phyloP scores from a whole-genome alignment of 192 early-diverging fungal species.

The Phlyctochytrium arcticum region DNA sequence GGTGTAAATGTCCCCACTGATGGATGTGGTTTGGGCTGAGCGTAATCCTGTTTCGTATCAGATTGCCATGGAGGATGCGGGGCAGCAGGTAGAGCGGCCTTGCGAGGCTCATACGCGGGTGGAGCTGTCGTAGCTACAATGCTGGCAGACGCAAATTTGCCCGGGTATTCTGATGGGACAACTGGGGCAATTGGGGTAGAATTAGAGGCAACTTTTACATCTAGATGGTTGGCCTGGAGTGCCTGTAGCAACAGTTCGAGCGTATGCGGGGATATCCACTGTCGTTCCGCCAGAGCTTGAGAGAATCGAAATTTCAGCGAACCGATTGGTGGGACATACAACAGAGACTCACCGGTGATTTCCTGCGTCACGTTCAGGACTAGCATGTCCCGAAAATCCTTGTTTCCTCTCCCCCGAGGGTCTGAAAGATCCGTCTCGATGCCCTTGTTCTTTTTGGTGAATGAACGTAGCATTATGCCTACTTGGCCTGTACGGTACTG shows the following conservation, averaged over 20 bases:
- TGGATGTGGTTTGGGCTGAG: neutral
- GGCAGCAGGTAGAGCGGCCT: neutral
- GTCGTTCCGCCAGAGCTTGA: neutral
- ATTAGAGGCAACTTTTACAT: too few relatives aligned
- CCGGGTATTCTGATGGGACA: too few relatives aligned
- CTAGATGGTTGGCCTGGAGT: neutral
- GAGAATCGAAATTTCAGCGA: neutral
- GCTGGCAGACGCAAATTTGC: neutral
- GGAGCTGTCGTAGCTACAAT: neutral
- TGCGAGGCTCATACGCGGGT: neutral
- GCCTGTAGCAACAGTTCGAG: neutral
- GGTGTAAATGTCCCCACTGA: neutral
- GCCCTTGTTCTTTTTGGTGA: neutral
- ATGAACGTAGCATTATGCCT: neutral
- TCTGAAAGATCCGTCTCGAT: neutral
- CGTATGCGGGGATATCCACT: conserved; percentile 6
- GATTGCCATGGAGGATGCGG: neutral
- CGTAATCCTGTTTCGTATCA: neutral
- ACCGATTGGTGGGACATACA: neutral
- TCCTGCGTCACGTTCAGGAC: neutral
- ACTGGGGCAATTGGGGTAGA: neutral
- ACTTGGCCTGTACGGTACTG: too few relatives aligned
- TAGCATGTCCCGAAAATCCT: neutral
- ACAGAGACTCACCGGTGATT: neutral
- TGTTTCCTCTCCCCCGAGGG: neutral